Evolutionary conservation across 441 rosid species (phyloP).

Genomic region (Gossypium lobatum): DNA sequence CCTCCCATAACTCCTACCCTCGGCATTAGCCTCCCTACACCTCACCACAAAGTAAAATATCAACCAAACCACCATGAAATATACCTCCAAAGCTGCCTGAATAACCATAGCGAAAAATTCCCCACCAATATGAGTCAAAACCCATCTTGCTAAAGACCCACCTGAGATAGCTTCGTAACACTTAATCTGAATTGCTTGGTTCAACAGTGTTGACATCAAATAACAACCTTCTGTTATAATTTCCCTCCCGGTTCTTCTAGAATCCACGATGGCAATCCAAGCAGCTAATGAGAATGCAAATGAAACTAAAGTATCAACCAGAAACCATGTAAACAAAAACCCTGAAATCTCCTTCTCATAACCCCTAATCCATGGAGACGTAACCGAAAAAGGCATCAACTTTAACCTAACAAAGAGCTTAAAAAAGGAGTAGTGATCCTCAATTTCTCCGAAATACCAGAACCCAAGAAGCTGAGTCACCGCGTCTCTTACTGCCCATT

Average conservation of each 20-base stretch:
- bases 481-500: conserved; percentile 93
- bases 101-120: conserved; percentile 45
- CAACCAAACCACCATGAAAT: conserved; percentile 87
- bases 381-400: conserved; percentile 83
- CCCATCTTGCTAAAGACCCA: conserved; percentile 65
- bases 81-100: conserved; percentile 75
- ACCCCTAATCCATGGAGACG: conserved; percentile 79
- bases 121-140: conserved; percentile 44
- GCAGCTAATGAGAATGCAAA: conserved; percentile 71
- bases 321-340: conserved; percentile 75
- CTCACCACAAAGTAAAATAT: conserved; percentile 70
- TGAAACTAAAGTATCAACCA: conserved; percentile 58
- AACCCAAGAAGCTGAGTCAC: conserved; percentile 80
- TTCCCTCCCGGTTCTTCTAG: conserved; percentile 80
- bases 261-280: conserved; percentile 77
- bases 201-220: conserved; percentile 59
- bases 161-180: conserved; percentile 76
- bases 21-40: conserved; percentile 56
- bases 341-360: conserved; percentile 82
- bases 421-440: conserved; percentile 83
- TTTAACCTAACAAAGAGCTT: conserved; percentile 81
- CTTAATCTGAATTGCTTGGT: conserved; percentile 69
- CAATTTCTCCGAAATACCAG: conserved; percentile 83
- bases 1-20: conserved; percentile 70
- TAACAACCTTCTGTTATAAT: conserved; percentile 81